phyloP scores from a whole-genome alignment of 192 early-diverging fungal genomes.

The Backusella parvicylindrica region DNA sequence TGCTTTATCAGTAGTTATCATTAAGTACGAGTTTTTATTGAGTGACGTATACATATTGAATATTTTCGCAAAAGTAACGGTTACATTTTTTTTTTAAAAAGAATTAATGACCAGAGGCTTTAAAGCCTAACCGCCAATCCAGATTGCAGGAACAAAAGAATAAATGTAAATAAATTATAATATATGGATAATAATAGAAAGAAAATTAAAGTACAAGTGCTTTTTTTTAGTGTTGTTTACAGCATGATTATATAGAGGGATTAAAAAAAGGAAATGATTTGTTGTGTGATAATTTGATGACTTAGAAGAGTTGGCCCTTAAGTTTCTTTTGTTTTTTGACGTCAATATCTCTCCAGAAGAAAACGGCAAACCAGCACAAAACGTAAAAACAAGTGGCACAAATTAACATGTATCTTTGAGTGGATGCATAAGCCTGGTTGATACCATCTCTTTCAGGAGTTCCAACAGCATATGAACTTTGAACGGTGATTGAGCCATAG shows the following conservation, averaged over 20 bases:
- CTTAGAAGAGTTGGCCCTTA: not conserved
- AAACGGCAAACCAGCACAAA: constrained; percentile 7
- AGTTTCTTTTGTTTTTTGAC: not conserved
- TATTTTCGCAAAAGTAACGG: not conserved
- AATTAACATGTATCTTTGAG: constrained; percentile 1
- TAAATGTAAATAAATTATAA: not conserved
- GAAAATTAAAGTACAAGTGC: not conserved
- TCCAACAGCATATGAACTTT: not conserved
- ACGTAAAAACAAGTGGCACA: not conserved
- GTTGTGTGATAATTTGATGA: not conserved
- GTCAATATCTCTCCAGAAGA: not conserved
- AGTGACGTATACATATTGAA: not conserved
- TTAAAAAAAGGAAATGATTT: not conserved
- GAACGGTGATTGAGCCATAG: not conserved
- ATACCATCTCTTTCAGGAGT: not conserved
- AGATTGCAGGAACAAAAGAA: not conserved
- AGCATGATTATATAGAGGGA: not conserved
- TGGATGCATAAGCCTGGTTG: constrained; percentile 1
- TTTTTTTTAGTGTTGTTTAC: not conserved
- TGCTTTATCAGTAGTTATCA: not conserved
- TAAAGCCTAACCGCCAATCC: not conserved
- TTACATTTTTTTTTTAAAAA: not conserved
- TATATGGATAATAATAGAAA: not conserved
- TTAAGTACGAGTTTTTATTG: not conserved
- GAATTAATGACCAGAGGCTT: not conserved